phyloP scores from a whole-genome alignment of 2,329 filamentous ascomycete genomes.

The Cadophora malorum region DNA sequence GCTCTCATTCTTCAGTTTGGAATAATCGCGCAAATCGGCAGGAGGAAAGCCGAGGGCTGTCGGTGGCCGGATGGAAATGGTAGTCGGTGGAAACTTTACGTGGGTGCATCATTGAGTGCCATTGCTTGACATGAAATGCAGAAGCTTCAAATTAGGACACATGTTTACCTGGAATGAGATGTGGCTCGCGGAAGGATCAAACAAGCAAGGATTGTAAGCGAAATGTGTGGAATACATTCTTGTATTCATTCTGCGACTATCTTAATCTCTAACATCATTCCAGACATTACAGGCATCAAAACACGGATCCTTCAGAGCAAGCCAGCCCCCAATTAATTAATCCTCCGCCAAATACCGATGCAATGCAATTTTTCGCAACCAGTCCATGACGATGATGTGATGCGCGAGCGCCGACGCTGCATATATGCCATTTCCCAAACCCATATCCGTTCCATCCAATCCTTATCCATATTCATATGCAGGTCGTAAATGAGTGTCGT shows the following conservation, averaged over 20 bases:
- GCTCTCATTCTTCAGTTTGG: no score
- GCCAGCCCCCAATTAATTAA: slow-evolving; percentile 4
- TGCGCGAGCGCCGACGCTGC: slow-evolving; percentile 1
- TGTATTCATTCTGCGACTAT: neutral
- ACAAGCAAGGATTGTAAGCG: neutral
- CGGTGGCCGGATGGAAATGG: neutral
- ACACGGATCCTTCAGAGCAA: neutral
- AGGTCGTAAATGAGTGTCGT: slow-evolving; percentile 10
- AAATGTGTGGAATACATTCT: neutral
- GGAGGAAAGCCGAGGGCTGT: neutral
- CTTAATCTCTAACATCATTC: slow-evolving; percentile 4
- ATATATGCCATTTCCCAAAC: neutral
- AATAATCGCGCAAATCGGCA: neutral
- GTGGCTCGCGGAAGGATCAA: neutral
- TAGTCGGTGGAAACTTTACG: neutral
- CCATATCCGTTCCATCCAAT: neutral
- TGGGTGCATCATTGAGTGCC: neutral
- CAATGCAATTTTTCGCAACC: neutral
- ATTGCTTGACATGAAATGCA: neutral
- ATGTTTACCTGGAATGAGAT: neutral
- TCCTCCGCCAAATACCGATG: slow-evolving; percentile 9
- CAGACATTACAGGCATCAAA: slow-evolving; percentile 6
- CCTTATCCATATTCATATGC: slow-evolving; percentile 1
- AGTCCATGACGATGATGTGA: slow-evolving; percentile 5
- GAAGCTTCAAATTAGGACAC: neutral